These are phyloP conservation scores for Trichoderma koningiopsis DNA, from an alignment of 2,329 filamentous ascomycete species.

Conservation along the genomic window DNA sequence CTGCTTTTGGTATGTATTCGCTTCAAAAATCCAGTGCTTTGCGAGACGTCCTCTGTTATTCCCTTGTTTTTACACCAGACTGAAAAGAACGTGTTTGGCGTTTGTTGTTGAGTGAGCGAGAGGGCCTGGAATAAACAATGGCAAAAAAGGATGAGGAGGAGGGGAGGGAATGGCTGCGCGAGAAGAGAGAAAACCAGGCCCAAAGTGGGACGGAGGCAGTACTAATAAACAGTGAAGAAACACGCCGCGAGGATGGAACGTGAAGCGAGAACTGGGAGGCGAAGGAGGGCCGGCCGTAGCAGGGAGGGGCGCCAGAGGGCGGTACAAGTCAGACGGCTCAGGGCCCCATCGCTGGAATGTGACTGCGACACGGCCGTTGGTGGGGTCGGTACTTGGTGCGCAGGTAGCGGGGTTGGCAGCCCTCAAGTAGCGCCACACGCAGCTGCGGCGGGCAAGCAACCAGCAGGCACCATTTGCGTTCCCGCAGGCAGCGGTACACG, in stretches of 20 bases:
- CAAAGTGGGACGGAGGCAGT: conserved; percentile 20
- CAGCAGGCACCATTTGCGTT: neutral
- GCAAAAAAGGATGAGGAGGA: conserved; percentile 5
- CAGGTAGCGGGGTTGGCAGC: neutral
- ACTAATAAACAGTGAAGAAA: conserved; percentile 21
- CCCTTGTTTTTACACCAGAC: neutral
- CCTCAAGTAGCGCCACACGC: neutral
- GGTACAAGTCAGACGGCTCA: conserved; percentile 1
- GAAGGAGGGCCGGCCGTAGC: neutral
- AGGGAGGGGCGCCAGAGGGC: conserved; percentile 1
- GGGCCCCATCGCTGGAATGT: neutral
- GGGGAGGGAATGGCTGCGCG: conserved; percentile 16
- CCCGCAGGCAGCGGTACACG: neutral
- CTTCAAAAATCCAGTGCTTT: neutral
- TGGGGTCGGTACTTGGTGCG: neutral
- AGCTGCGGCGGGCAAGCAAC: neutral
- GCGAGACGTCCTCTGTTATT: neutral
- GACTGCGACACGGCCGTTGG: neutral
- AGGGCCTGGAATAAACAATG: neutral
- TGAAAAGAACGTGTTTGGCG: conserved; percentile 11
- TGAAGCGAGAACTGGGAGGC: neutral
- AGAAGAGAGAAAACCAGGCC: neutral
- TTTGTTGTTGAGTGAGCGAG: neutral
- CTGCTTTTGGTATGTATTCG: conserved; percentile 6
- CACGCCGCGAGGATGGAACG: conserved; percentile 15